Conservation (phyloP, 768 basidiomycete species). For the Podaxis mareebaensis region DNA sequence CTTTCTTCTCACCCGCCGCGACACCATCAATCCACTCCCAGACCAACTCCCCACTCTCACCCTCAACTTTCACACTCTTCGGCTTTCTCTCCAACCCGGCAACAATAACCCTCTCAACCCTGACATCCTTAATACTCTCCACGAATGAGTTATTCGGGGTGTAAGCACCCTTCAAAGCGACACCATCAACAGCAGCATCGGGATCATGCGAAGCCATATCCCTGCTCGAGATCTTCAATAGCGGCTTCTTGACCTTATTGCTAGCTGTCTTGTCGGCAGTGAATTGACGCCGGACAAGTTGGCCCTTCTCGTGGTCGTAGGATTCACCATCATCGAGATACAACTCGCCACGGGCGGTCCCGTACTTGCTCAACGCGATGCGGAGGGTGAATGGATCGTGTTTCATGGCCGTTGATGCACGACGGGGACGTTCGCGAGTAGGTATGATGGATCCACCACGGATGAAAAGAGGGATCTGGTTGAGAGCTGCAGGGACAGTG, state of each 20-base stretch:
- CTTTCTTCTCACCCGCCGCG: slow-evolving; percentile 54
- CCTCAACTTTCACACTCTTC: slow-evolving; percentile 52
- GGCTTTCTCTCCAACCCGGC: slow-evolving; percentile 72
- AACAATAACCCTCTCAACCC: slow-evolving; percentile 82
- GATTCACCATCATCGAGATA: slow-evolving; percentile 95
- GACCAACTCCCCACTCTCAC: slow-evolving; percentile 46
- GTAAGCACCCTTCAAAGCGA: slow-evolving; percentile 45
- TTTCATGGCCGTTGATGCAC: slow-evolving; percentile 86
- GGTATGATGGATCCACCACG: slow-evolving; percentile 91
- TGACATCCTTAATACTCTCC: slow-evolving; percentile 61
- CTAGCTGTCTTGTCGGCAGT: slow-evolving; percentile 46
- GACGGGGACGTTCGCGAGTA: slow-evolving; percentile 83
- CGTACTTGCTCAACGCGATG: slow-evolving; percentile 67
- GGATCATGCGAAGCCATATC: slow-evolving; percentile 53
- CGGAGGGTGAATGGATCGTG: slow-evolving; percentile 91
- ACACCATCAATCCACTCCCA: slow-evolving; percentile 72
- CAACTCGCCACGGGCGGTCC: slow-evolving; percentile 74
- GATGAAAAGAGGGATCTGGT: slow-evolving; percentile 81
- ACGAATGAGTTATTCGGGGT: slow-evolving; percentile 68
- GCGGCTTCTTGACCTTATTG: slow-evolving; percentile 35
- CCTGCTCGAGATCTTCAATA: slow-evolving; percentile 49
- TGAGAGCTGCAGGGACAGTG: slow-evolving; percentile 77
- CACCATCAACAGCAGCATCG: slow-evolving; percentile 51
- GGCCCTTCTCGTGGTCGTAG: slow-evolving; percentile 72
- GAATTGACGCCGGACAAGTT: slow-evolving; percentile 85